Base-by-base conservation (phyloP, 441 rosid genomes). In the California macrophylla region DNA sequence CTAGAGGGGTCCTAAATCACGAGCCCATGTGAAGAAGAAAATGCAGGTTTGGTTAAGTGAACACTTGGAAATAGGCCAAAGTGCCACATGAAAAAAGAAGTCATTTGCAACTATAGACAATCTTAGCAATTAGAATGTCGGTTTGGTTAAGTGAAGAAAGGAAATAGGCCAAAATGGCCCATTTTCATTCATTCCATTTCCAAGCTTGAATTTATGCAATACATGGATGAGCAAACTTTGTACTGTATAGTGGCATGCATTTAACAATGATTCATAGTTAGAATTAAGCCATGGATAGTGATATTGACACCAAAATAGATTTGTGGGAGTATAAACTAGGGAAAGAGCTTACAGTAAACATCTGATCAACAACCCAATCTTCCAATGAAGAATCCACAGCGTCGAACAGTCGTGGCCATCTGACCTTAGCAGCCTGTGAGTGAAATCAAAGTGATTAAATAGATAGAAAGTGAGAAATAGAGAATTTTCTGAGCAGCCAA, bases 311-410 rank as follows among this genome's bases (percentile, higher is more conserved):
- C 3, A 1, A 32, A 32, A 32, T 32, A 32, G 36, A 42, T 42
- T 12, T 42, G 50, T 2, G 16, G 15, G 13, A 52, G 8, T 52
- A 6, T 52, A 21, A 52, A 18, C 6, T 52, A 52, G 25, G 12
- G 21, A 20, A 61, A 4, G 63, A 67, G 66, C 75, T 79, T 85
- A 93, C 94, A 0, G 25, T 81, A 82, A 82, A 78, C 97, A 91
- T 89, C 79, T 93, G 96, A 65, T 87, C 92, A 18, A 87, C 87
- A 72, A 93, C 82, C 98, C 98, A 93, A 56, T 81, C 87, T 85
- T 86, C 95, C 75, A 79, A 50, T 47, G 76, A 45, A 12, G 91
- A 85, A 69, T 81, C 93, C 72, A 87, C 97, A 32, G 79, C 87
- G 18, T 80, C 73, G 69, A 91, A 89, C 69, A 91, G 78, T 70